Evolutionary conservation across 352 stramenopile species (phyloP), one percentile per base, ranked within the genome.

Genomic region (Phytophthora sp.): DNA sequence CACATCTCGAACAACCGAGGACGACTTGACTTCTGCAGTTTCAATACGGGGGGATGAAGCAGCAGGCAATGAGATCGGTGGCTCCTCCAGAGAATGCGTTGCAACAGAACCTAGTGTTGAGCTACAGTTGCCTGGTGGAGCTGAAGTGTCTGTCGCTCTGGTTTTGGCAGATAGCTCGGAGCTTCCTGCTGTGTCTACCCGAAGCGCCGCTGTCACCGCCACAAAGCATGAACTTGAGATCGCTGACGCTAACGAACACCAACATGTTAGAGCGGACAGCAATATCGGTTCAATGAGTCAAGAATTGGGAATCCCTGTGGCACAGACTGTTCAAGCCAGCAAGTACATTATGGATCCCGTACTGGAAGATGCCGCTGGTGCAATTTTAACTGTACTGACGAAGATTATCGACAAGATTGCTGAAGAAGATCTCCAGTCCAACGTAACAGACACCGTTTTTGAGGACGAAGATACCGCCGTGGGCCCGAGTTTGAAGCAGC

Each of bases 1-100:
- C 0, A 59, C 63, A 42, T 18, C n/a, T 50, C 59, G 9, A 47
- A 3, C 29, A 54, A 57, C 27, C 15, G 54, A 63, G 23, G 27
- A 55, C 12, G 12, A 27, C 16, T 7, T 33, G 15, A 36, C 11
- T 46, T 7, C 39, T n/a, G n/a, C n/a, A n/a, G n/a, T n/a, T n/a
- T n/a, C n/a, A n/a, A 29, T 29, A 29, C 12, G 30, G 20, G 42
- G 15, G 5, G 29, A 18, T 57, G 50, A 24, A 61, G 29, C 16
- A 41, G 23, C 12, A 27, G 23, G 2, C 7, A 24, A n/a, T 16
- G 9, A 13, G 20, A 44, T 23, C 36, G 16, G 7, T 21, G 36
- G 12, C 36, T 44, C 42, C 11, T 50, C 42, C 2, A 31, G 26
- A 21, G 42, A 20, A 31, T 27, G 7, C 39, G 12, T 27, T 12